Evolutionary conservation across 140 eudicot genomes (phyloP).

Genomic region (Senecio squalidus): DNA sequence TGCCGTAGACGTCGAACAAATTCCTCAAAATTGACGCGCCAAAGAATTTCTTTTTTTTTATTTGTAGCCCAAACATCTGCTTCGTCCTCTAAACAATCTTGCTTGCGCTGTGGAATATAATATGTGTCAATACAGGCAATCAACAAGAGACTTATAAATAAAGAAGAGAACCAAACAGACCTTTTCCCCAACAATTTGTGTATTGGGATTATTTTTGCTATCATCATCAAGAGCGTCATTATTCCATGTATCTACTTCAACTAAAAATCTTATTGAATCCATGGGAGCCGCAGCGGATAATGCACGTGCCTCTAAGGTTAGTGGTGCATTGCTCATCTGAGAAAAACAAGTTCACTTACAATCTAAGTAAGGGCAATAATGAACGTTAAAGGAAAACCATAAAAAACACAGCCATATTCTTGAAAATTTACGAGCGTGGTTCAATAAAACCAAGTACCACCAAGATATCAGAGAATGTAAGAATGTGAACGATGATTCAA

Average conservation of each 20-base stretch:
- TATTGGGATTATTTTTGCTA: constrained; percentile 17
- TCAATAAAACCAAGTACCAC: neutral
- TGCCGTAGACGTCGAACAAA: constrained; percentile 56
- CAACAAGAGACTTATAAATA: constrained; percentile 4
- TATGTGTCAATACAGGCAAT: constrained; percentile 2
- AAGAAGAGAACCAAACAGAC: constrained; percentile 27
- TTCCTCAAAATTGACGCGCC: constrained; percentile 95
- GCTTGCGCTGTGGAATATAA: constrained; percentile 55
- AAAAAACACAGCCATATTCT: neutral
- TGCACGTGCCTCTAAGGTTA: constrained; percentile 70
- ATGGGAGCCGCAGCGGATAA: constrained; percentile 71
- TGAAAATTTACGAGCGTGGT: too few relatives aligned
- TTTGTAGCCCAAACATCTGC: constrained; percentile 34
- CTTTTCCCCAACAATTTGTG: constrained; percentile 49
- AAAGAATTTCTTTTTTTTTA: constrained; percentile 65
- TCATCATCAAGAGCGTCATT: constrained; percentile 22
- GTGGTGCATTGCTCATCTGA: constrained; percentile 35
- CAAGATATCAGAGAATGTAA: neutral
- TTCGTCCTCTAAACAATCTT: constrained; percentile 34
- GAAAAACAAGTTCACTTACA: constrained; percentile 13
- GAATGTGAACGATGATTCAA: neutral
- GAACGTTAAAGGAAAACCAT: neutral
- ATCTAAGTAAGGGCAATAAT: neutral
- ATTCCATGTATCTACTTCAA: constrained; percentile 37
- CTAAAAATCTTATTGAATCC: constrained; percentile 74